Conservation (phyloP, 306 rosid species). For the Vicia faba region DNA sequence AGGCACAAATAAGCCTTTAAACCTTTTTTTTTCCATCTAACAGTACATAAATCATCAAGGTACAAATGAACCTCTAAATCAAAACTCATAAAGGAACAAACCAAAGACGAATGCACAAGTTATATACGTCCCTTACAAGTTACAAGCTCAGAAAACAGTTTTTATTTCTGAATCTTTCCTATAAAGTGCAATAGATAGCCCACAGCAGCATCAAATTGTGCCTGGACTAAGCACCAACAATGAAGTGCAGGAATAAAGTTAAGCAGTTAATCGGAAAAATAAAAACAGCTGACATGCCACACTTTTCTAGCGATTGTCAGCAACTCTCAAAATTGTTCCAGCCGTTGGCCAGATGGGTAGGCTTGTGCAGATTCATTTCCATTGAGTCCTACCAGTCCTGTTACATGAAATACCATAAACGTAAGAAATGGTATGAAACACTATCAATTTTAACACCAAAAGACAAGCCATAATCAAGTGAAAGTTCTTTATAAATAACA, state of each 20-base stretch:
- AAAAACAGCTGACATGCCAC: constrained; percentile 39
- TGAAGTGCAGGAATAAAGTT: constrained; percentile 40
- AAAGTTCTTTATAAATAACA: constrained; percentile 17
- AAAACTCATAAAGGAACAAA: constrained; percentile 22
- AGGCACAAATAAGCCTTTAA: constrained; percentile 15
- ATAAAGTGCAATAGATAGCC: constrained; percentile 40
- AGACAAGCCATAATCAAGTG: neutral
- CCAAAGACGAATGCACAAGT: constrained; percentile 16
- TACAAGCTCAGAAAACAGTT: constrained; percentile 38
- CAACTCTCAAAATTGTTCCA: constrained; percentile 56
- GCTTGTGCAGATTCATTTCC: constrained; percentile 41
- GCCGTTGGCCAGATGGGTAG: constrained; percentile 44
- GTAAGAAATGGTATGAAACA: constrained; percentile 16
- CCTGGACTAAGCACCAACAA: constrained; percentile 46
- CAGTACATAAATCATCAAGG: constrained; percentile 12
- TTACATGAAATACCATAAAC: neutral
- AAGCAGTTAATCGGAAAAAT: constrained; percentile 18
- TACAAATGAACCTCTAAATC: constrained; percentile 25
- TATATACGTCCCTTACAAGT: constrained; percentile 37
- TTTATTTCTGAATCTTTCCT: constrained; percentile 17
- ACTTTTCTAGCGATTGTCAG: constrained; percentile 43
- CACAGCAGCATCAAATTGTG: constrained; percentile 47
- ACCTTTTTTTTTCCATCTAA: neutral
- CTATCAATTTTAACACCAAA: constrained; percentile 4
- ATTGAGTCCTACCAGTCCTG: constrained; percentile 31